A percentile compares a stretch with the other conserved stretches of the same genome.
phyloP scores from a whole-genome alignment of 257 asterid species.

The Solanum appendiculatum region DNA sequence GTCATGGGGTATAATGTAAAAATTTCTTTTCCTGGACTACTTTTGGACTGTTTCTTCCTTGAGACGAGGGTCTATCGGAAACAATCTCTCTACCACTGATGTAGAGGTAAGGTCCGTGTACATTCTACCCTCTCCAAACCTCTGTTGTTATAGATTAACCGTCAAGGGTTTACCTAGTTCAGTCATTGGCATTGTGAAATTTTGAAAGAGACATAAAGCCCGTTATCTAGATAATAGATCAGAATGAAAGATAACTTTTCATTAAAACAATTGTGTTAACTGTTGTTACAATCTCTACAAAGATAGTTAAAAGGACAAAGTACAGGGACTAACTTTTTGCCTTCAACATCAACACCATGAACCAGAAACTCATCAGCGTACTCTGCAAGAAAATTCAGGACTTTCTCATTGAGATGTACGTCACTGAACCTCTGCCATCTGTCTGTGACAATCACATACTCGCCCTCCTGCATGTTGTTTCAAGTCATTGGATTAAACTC shows the following conservation, averaged over 20 bases:
- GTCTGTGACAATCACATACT: constrained; percentile 84
- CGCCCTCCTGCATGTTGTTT: constrained; percentile 40
- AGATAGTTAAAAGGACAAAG: neutral
- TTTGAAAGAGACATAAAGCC: neutral
- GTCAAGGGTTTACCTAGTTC: neutral
- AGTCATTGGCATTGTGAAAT: neutral
- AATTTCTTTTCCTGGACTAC: neutral
- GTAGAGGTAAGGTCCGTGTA: neutral
- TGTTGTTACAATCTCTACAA: neutral
- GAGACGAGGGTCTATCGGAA: neutral
- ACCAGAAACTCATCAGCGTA: constrained; percentile 93
- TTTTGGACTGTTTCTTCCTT: neutral
- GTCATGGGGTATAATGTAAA: neutral
- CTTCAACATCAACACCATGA: constrained; percentile 99
- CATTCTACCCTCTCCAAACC: neutral
- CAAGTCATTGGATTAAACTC: constrained; percentile 5
- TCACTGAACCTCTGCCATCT: constrained; percentile 95
- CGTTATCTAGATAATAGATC: neutral
- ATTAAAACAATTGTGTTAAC: neutral
- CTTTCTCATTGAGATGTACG: constrained; percentile 65
- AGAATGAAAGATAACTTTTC: neutral
- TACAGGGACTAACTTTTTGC: constrained; percentile 57
- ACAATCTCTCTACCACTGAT: neutral
- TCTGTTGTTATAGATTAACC: neutral
- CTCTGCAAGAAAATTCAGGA: constrained; percentile 53